Base-by-base conservation (phyloP, 345 rosid genomes). In the Populus deltoides region DNA sequence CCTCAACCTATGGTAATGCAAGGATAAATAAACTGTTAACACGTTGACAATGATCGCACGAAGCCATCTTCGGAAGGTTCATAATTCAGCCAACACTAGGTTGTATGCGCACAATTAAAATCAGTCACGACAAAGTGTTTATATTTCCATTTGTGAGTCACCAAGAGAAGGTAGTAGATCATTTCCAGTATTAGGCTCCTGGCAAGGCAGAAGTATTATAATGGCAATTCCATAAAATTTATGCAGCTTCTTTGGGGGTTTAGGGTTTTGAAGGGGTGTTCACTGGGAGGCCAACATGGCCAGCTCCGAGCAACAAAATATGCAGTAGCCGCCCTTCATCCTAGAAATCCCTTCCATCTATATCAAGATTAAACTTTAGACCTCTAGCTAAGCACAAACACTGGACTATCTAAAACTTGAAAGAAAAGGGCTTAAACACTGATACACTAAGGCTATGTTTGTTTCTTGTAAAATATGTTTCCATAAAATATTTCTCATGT, bases 1-100 rank as follows among this genome's bases (percentile, higher is more conserved):
- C 82, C 25, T 83, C 91, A 57, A 87, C 93, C 99, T 93, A 86
- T 6, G 66, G 39, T 29, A 29, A 36, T n/a, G 63, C 22, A 36
- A 1, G 38, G 13, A 73, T 16, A 69, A 29, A 45, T n/a, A 78
- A 25, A n/a, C 17, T 3, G 29, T 59, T 59, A 59, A 59, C 29
- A 59, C 29, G 12, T 24, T n/a, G 65, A 59, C 25, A 59, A 59
- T 24, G 13, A 24, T 25, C 3, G 29, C 65, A 59, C 24, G 12
- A 59, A 24, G 65, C 65, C 65, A 59, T 53, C 59, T 53, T 53
- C 3, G 7, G 3, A 53, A 9, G 11, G 63, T 57, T n/a, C 15
- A 57, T 24, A n/a, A 57, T 59, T 24, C 29, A 59, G 16, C 15
- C 12, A n/a, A 9, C 29, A 59, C 65, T 10, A 5, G n/a, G 65